Evolutionary conservation across 305 asterid genomes (phyloP).

Genomic region (Solanum hybrid): DNA sequence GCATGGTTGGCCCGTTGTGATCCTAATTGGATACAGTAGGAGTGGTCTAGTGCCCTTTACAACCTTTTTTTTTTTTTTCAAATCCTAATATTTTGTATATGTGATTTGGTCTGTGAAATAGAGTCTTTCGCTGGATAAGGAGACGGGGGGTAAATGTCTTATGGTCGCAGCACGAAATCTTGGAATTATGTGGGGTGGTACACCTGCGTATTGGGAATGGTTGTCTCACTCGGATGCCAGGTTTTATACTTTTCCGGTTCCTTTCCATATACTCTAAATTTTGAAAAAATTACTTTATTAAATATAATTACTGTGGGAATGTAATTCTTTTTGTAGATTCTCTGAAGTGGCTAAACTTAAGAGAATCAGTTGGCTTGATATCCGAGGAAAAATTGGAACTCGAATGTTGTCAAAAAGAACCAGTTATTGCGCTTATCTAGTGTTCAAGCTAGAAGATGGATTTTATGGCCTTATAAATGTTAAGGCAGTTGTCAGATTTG

Average conservation of each 20-base stretch:
- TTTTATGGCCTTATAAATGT: slow-evolving; percentile 20
- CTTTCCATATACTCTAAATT: not conserved
- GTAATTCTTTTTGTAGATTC: not conserved
- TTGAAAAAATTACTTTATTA: not conserved
- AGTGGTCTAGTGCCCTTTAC: not conserved
- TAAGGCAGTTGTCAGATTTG: not conserved
- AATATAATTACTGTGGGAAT: not conserved
- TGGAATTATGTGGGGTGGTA: not conserved
- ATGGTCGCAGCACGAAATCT: not conserved
- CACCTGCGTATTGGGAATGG: not conserved
- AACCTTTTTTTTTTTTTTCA: not conserved
- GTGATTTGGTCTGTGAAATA: not conserved
- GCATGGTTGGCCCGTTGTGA: not conserved
- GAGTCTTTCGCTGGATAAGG: not conserved
- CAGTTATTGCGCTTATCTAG: not conserved
- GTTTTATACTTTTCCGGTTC: not conserved
- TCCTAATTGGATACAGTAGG: not conserved
- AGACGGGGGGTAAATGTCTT: not conserved
- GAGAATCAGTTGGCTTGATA: slow-evolving; percentile 27
- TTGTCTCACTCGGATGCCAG: not conserved
- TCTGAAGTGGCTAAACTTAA: not conserved
- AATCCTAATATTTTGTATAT: not conserved
- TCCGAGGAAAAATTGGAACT: slow-evolving; percentile 24
- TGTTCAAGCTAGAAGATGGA: slow-evolving; percentile 7
- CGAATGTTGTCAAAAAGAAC: slow-evolving; percentile 12